Conservation (phyloP, 2,329 filamentous ascomycete genomes). For the Pyricularia grisea region DNA sequence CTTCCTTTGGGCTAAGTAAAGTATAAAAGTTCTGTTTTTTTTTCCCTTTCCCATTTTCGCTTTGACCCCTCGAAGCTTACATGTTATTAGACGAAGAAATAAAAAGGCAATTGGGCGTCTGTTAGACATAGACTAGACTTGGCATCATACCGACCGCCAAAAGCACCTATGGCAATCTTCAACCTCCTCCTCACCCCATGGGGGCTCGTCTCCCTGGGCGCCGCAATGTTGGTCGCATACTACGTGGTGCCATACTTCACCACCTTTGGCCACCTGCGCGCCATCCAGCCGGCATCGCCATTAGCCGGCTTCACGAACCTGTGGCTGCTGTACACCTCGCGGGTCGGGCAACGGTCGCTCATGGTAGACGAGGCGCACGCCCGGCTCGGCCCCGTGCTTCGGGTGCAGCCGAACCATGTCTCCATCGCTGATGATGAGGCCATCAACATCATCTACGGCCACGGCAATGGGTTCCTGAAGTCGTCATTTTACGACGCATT, state of each 20-base stretch:
- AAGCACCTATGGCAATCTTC: conserved; percentile 8
- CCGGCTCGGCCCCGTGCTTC: conserved; percentile 68
- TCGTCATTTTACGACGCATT: conserved; percentile 83
- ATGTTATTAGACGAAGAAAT: not conserved
- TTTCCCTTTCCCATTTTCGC: not conserved
- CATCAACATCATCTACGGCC: conserved; percentile 69
- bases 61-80: not conserved
- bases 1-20: not conserved
- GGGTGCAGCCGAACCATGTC: conserved; percentile 77
- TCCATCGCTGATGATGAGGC: conserved; percentile 73
- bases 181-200: conserved; percentile 30
- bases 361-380: conserved; percentile 65
- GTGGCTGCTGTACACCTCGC: conserved; percentile 63
- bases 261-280: conserved; percentile 38
- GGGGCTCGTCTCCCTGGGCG: conserved; percentile 33
- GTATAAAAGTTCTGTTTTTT: not conserved
- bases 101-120: not conserved
- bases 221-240: conserved; percentile 38
- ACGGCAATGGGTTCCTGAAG: conserved; percentile 68
- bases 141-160: not conserved
- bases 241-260: conserved; percentile 53
- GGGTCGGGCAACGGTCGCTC: conserved; percentile 55
- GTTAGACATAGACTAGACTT: not conserved
- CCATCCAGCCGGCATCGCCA: conserved; percentile 50
- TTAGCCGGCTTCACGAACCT: conserved; percentile 61